These are phyloP conservation scores for Sclerotinia subarctica DNA, from an alignment of 2,329 filamentous ascomycete species.

Conservation along the genomic window DNA sequence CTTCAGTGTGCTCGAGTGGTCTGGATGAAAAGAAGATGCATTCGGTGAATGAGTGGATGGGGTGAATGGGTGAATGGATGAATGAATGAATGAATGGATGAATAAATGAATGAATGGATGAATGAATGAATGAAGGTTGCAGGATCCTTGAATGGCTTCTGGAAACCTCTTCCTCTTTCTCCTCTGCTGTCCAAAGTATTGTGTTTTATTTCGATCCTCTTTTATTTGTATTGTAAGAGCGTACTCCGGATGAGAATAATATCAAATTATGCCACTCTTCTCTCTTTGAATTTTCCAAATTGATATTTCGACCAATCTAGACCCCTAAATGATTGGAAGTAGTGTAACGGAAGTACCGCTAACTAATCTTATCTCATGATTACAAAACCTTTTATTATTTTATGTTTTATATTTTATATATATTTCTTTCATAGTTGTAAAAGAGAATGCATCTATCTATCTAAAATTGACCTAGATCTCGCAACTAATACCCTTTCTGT, in stretches of 20 bases:
- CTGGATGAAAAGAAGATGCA: background rate
- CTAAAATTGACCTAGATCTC: too few species aligned
- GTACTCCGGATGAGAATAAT: background rate
- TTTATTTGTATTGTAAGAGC: background rate
- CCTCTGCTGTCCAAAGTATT: background rate
- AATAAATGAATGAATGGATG: background rate
- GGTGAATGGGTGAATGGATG: background rate
- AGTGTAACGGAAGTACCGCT: background rate
- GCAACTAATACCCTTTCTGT: too few species aligned
- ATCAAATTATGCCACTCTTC: background rate
- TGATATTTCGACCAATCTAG: constrained; percentile 9
- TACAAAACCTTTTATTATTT: too few species aligned
- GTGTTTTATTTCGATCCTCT: background rate
- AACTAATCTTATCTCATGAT: too few species aligned
- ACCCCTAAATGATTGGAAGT: background rate
- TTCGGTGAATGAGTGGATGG: background rate
- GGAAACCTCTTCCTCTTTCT: background rate
- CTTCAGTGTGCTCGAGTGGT: background rate
- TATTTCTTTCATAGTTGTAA: background rate
- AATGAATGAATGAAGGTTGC: background rate
- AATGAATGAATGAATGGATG: background rate
- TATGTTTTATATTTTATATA: background rate
- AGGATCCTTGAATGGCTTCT: background rate
- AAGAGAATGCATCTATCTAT: too few species aligned
- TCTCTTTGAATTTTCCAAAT: constrained; percentile 6